A percentile compares a stretch with the other conserved stretches of the same genome.
These are phyloP conservation scores for Gossypium herbaceum DNA, from an alignment of 345 rosid species.

Conservation along the genomic window DNA sequence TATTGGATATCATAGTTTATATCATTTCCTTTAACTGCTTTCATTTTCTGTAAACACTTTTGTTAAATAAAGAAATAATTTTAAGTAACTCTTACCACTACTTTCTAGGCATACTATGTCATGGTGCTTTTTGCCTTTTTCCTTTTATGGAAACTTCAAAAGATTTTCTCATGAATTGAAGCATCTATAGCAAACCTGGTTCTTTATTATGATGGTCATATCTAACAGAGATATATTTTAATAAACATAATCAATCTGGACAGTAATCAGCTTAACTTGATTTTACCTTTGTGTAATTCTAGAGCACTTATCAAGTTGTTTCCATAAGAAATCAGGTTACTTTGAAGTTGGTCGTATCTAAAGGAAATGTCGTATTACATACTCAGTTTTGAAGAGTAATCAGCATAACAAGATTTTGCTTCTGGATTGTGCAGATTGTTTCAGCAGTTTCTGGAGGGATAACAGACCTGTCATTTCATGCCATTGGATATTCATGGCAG, in stretches of 20 bases:
- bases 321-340: background rate
- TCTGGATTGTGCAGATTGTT: conserved; percentile 52
- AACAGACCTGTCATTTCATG: conserved; percentile 86
- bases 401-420: conserved; percentile 2
- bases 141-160: conserved; percentile 1
- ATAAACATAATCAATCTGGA: background rate
- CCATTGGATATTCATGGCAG: conserved; percentile 95
- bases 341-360: background rate
- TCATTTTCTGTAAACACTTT: background rate
- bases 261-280: background rate
- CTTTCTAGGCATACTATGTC: background rate
- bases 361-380: background rate
- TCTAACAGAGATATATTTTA: background rate
- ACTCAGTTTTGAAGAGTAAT: background rate
- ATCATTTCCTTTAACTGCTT: background rate
- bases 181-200: background rate
- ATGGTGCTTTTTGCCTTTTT: background rate
- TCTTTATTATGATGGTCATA: background rate
- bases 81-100: background rate
- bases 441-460: conserved; percentile 97
- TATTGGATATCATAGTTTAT: conserved; percentile 1
- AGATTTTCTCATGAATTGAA: background rate
- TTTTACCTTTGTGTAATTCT: background rate
- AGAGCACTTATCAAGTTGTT: background rate
- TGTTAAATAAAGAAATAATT: background rate